Percentiles rank a stretch among this genome's conserved stretches.
Evolutionary conservation across 345 rosid species (phyloP).

Genomic region (Cardamine chenopodiifolia): DNA sequence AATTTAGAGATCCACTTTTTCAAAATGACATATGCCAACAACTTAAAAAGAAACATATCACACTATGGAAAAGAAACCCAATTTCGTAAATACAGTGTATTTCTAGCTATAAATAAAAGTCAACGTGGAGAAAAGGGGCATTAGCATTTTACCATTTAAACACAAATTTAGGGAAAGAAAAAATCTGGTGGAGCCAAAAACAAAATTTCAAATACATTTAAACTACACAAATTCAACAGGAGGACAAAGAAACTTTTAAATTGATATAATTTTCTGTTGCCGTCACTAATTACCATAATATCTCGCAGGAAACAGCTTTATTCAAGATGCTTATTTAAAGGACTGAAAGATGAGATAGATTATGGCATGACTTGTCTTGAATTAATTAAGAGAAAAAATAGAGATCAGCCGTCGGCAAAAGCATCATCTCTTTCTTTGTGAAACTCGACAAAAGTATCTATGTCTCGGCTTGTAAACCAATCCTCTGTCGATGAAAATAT

Average conservation of each 20-base stretch:
- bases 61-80: not conserved
- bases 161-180: not conserved
- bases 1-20: not conserved
- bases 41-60: not conserved
- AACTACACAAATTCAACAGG: not conserved
- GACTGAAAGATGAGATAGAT: not conserved
- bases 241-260: not conserved
- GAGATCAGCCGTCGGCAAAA: not conserved
- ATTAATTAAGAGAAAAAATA: constrained; percentile 5
- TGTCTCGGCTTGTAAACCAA: constrained; percentile 22
- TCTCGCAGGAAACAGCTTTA: not conserved
- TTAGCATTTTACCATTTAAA: not conserved
- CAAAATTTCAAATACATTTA: not conserved
- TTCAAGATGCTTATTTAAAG: not conserved
- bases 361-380: not conserved
- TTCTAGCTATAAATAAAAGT: constrained; percentile 9
- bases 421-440: not conserved
- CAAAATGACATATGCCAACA: not conserved
- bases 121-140: not conserved
- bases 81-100: not conserved
- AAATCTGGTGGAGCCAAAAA: constrained; percentile 18
- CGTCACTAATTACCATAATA: not conserved
- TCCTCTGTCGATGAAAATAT: constrained; percentile 20
- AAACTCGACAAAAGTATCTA: not conserved
- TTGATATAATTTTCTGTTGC: constrained; percentile 1